These are phyloP conservation scores for Beauveria rudraprayagi DNA, from an alignment of 2,329 filamentous ascomycete species.

Conservation along the genomic window DNA sequence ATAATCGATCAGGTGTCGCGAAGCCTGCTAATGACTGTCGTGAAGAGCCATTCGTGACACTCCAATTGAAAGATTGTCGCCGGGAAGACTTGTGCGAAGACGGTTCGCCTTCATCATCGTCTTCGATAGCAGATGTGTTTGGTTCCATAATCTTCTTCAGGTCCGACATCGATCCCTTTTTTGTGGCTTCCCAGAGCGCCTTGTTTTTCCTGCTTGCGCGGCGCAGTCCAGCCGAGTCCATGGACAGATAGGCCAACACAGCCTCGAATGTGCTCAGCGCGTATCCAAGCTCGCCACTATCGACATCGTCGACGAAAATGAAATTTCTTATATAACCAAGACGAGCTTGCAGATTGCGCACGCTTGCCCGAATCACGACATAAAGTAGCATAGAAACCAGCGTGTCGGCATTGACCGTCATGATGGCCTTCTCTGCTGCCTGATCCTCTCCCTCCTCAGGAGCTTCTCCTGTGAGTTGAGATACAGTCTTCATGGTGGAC, in stretches of 20 bases:
- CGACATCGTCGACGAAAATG: constrained; percentile 95
- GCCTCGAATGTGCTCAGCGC: constrained; percentile 93
- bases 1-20: constrained; percentile 42
- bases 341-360: constrained; percentile 79
- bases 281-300: constrained; percentile 93
- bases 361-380: constrained; percentile 84
- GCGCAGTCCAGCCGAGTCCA: constrained; percentile 73
- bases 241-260: constrained; percentile 77
- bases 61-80: constrained; percentile 40
- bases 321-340: constrained; percentile 95
- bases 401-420: constrained; percentile 75
- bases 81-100: constrained; percentile 30
- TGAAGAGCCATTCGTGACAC: constrained; percentile 37
- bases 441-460: constrained; percentile 26
- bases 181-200: constrained; percentile 78
- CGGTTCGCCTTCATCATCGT: constrained; percentile 36
- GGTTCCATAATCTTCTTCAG: constrained; percentile 77
- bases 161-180: constrained; percentile 65
- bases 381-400: constrained; percentile 85
- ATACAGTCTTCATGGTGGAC: constrained; percentile 75
- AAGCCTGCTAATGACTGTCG: constrained; percentile 33
- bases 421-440: constrained; percentile 43
- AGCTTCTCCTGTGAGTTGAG: constrained; percentile 48
- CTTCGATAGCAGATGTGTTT: constrained; percentile 40
- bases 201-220: constrained; percentile 82